Evolutionary conservation across 225 moss, liverwort and hornwort genomes (phyloP).

Genomic region (Bryoerythrophyllum caledonicum): DNA sequence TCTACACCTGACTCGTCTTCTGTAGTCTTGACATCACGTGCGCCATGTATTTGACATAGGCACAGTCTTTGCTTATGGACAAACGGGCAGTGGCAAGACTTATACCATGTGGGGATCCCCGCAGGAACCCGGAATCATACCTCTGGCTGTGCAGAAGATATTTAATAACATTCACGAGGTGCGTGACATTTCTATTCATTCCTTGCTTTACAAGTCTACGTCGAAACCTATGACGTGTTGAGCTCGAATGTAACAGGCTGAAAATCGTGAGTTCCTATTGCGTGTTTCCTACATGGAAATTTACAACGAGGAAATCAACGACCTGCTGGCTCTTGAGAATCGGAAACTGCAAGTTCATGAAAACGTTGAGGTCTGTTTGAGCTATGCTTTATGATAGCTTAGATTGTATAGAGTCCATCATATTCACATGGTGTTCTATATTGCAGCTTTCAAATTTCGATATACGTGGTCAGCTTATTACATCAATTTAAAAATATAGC

Average conservation of each 20-base stretch:
- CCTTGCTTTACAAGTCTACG: background rate
- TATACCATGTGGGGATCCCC: slow-evolving; percentile 86
- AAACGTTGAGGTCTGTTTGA: slow-evolving; percentile 69
- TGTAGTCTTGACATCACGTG: slow-evolving; percentile 1
- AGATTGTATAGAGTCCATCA: background rate
- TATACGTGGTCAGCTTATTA: background rate
- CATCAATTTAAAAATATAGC: background rate
- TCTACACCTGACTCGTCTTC: background rate
- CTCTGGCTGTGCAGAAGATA: slow-evolving; percentile 83
- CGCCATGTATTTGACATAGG: slow-evolving; percentile 45
- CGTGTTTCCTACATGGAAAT: slow-evolving; percentile 98
- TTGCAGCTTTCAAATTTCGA: background rate
- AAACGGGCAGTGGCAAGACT: slow-evolving; percentile 98
- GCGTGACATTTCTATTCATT: slow-evolving; percentile 17
- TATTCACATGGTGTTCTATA: slow-evolving; percentile 11
- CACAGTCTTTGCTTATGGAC: slow-evolving; percentile 95
- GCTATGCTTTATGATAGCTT: background rate
- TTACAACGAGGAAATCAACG: slow-evolving; percentile 97
- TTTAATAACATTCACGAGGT: slow-evolving; percentile 77
- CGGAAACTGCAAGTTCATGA: slow-evolving; percentile 95
- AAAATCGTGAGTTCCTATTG: slow-evolving; percentile 79
- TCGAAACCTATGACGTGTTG: slow-evolving; percentile 20
- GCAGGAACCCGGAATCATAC: slow-evolving; percentile 86
- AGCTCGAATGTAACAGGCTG: slow-evolving; percentile 41
- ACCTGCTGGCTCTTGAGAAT: slow-evolving; percentile 85